These are phyloP conservation scores for Fermentozyma sake DNA, from an alignment of 1,139 yeast species.

Conservation along the genomic window DNA sequence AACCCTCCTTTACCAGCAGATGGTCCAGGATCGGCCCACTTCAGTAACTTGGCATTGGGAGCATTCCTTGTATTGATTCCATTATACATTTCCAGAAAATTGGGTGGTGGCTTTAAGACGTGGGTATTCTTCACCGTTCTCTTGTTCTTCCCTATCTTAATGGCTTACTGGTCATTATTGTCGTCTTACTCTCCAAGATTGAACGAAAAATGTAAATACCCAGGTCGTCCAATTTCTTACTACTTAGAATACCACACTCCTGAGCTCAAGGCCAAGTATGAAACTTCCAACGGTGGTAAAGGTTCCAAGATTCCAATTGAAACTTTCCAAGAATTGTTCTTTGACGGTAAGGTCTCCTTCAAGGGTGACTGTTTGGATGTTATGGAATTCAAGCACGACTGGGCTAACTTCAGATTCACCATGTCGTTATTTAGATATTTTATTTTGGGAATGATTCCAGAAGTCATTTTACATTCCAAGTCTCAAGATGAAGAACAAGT, in stretches of 20 bases:
- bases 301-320: conserved; percentile 84
- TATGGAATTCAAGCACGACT: conserved; percentile 84
- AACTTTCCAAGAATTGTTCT: conserved; percentile 85
- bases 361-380: conserved; percentile 85
- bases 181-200: conserved; percentile 79
- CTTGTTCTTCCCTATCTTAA: conserved; percentile 62
- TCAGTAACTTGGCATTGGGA: conserved; percentile 58
- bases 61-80: conserved; percentile 60
- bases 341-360: conserved; percentile 79
- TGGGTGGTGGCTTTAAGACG: conserved; percentile 73
- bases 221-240: conserved; percentile 72
- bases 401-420: conserved; percentile 84
- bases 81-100: conserved; percentile 53
- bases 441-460: conserved; percentile 87
- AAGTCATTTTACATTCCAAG: conserved; percentile 85
- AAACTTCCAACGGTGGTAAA: conserved; percentile 48
- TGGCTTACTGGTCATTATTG: conserved; percentile 77
- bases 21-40: conserved; percentile 80
- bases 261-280: conserved; percentile 66
- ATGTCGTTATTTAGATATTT: conserved; percentile 73
- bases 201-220: conserved; percentile 72
- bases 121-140: conserved; percentile 53
- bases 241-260: conserved; percentile 81
- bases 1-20: conserved; percentile 91
- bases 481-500: conserved; percentile 97